Conservation (phyloP, 2,329 filamentous ascomycete genomes). For the Xylariaceae sp. region DNA sequence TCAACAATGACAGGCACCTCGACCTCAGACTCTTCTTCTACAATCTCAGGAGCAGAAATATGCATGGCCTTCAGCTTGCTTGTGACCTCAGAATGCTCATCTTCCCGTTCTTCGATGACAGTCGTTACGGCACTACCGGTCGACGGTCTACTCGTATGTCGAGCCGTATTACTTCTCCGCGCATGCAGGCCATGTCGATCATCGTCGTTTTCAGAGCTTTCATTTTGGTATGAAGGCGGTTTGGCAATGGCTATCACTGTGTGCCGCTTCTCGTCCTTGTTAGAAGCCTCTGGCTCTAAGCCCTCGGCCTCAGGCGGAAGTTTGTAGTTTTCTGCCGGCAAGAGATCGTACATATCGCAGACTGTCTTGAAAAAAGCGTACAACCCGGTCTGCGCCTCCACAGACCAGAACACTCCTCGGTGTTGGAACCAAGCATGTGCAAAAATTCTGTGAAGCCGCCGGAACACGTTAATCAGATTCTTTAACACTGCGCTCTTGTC, state of each 20-base stretch:
- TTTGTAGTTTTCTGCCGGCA: conserved; percentile 95
- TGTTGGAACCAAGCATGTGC: conserved; percentile 99
- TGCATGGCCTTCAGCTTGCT: conserved; percentile 54
- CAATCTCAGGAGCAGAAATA: conserved; percentile 60
- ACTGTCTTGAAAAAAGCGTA: conserved; percentile 98
- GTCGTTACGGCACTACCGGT: conserved; percentile 80
- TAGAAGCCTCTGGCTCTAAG: conserved; percentile 58
- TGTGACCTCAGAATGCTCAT: conserved; percentile 60
- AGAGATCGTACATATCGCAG: conserved; percentile 87
- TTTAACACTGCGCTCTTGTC: conserved; percentile 71
- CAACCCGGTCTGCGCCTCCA: conserved; percentile 87
- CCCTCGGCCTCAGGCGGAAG: conserved; percentile 93
- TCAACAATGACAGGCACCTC: conserved; percentile 50
- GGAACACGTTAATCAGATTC: conserved; percentile 93
- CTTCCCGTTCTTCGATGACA: conserved; percentile 83
- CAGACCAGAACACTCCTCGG: conserved; percentile 90
- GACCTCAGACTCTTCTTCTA: conserved; percentile 57
- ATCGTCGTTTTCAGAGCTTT: conserved; percentile 50
- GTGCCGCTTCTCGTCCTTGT: conserved; percentile 50
- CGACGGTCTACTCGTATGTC: conserved; percentile 82
- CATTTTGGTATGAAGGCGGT: conserved; percentile 36
- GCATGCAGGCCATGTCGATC: conserved; percentile 55
- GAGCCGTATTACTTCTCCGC: conserved; percentile 74
- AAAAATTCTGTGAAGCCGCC: conserved; percentile 93
- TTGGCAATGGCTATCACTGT: conserved; percentile 44